A percentile compares a stretch with the other conserved stretches of the same genome.
Conservation (phyloP, 148 eudicot genomes). For the Euryodendron excelsum region DNA sequence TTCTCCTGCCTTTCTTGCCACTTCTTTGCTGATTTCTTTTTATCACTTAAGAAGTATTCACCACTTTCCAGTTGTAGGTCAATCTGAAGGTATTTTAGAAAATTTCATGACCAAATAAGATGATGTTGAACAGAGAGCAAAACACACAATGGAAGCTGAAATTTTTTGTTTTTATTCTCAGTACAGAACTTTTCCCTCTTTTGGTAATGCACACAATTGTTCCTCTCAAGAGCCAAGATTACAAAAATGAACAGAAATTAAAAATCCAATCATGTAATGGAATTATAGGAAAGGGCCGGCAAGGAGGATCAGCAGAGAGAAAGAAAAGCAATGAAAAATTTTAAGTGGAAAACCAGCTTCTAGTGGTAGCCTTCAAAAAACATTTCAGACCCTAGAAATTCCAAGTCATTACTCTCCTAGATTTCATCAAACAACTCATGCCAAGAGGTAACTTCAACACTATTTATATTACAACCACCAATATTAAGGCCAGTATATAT, state of each 20-base stretch:
- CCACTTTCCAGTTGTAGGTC: conserved; percentile 85
- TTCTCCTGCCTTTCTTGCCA: conserved; percentile 84
- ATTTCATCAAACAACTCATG: neutral
- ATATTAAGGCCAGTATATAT: neutral
- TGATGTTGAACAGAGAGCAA: neutral
- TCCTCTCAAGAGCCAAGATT: neutral
- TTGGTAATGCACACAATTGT: neutral
- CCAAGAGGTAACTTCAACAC: neutral
- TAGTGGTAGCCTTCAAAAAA: neutral
- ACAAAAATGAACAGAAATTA: neutral
- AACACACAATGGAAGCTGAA: neutral
- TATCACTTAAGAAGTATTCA: conserved; percentile 81
- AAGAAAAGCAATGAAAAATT: too few species aligned
- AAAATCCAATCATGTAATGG: neutral
- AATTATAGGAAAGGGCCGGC: neutral
- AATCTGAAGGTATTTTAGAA: conserved; percentile 35
- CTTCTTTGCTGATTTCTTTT: conserved; percentile 71
- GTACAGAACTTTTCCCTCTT: too few species aligned
- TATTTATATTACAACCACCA: neutral
- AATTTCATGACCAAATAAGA: neutral
- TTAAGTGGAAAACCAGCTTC: neutral
- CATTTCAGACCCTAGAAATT: neutral
- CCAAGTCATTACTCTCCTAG: neutral
- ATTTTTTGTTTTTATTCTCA: neutral
- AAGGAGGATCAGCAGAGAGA: too few species aligned